phyloP scores from a whole-genome alignment of 2,329 filamentous ascomycete species.

The Furcasterigmium sp. region DNA sequence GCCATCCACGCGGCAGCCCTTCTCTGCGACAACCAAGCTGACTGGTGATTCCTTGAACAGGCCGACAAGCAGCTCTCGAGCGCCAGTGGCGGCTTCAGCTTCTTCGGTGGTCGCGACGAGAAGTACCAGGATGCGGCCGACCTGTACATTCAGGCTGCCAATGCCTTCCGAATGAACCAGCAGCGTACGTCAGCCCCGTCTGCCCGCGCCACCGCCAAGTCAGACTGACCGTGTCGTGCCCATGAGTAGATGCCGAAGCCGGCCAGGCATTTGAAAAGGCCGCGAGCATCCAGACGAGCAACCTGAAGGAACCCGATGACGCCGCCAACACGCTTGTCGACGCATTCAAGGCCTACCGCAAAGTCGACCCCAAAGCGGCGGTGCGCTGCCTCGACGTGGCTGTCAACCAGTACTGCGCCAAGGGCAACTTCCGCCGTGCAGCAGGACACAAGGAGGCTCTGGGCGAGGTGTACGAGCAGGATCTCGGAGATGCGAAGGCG shows the following conservation, averaged over 20 bases:
- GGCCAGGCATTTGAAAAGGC: constrained; percentile 83
- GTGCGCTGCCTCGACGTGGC: constrained; percentile 73
- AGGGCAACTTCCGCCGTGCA: constrained; percentile 86
- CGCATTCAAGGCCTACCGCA: constrained; percentile 92
- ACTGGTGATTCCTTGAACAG: constrained; percentile 36
- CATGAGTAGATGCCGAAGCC: constrained; percentile 67
- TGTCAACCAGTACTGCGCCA: constrained; percentile 79
- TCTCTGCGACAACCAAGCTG: background rate
- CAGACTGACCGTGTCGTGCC: background rate
- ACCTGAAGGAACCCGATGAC: constrained; percentile 88
- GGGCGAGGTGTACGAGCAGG: constrained; percentile 79
- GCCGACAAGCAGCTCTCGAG: constrained; percentile 78
- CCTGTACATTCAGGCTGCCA: constrained; percentile 80
- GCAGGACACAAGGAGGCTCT: constrained; percentile 87
- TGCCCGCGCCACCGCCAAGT: background rate
- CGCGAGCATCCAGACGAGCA: constrained; percentile 71
- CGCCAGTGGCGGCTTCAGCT: constrained; percentile 76
- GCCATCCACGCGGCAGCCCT: background rate
- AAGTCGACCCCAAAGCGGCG: constrained; percentile 77
- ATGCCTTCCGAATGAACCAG: constrained; percentile 85
- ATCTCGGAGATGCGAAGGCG: constrained; percentile 70
- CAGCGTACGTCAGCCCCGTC: constrained; percentile 51
- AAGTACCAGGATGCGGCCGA: constrained; percentile 90
- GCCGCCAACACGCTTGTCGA: constrained; percentile 84
- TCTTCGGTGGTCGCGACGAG: constrained; percentile 82